phyloP scores from a whole-genome alignment of 2,329 filamentous ascomycete genomes.

The Colletotrichum sp. region DNA sequence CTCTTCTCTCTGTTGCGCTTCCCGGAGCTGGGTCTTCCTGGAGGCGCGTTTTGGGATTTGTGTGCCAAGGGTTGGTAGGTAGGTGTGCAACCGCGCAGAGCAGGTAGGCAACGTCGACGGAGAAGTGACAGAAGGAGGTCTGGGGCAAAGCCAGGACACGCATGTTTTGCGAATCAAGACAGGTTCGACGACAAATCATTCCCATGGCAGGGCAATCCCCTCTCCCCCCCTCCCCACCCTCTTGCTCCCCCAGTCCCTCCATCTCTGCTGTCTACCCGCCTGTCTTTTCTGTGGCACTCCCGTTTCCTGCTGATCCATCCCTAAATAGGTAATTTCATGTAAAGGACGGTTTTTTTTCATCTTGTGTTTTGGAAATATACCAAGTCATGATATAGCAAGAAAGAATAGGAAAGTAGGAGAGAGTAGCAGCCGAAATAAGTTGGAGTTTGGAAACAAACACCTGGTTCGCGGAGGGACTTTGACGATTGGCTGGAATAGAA shows the following conservation, averaged over 20 bases:
- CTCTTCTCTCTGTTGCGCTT: not conserved
- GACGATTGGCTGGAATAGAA: not conserved
- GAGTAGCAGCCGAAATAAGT: not conserved
- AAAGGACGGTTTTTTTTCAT: not conserved
- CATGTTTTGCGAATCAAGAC: constrained; percentile 9
- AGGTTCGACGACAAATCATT: not conserved
- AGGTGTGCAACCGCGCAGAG: not conserved
- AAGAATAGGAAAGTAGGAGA: not conserved
- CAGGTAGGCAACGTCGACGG: not conserved
- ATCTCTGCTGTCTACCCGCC: not conserved
- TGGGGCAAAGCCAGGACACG: constrained; percentile 14
- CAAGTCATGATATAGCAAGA: not conserved
- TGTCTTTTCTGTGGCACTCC: not conserved
- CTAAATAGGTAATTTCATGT: not conserved
- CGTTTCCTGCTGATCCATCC: not conserved
- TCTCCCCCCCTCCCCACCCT: not conserved
- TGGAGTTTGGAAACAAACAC: not conserved
- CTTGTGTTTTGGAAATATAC: constrained; percentile 1
- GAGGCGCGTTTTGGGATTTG: not conserved
- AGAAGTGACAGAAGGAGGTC: not conserved
- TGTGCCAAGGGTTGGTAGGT: not conserved
- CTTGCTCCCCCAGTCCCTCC: not conserved
- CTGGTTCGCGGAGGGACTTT: not conserved
- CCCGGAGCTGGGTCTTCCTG: not conserved
- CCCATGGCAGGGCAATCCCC: not conserved